Conservation (phyloP, 345 rosid species). For the Cochlearia excelsa region DNA sequence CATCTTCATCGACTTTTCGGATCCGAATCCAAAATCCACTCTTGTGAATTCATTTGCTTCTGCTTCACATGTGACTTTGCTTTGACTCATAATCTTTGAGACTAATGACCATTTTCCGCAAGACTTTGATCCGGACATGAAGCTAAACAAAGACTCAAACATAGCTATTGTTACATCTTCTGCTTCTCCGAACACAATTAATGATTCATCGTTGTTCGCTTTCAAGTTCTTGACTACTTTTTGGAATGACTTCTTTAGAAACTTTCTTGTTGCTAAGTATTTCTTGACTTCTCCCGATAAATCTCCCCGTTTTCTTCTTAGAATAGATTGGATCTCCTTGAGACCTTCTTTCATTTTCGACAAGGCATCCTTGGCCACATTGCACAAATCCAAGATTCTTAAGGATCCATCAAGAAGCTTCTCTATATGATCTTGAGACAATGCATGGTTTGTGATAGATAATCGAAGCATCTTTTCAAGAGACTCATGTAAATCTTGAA, state of each 20-base stretch:
- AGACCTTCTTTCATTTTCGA: conserved; percentile 30
- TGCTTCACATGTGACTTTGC: conserved; percentile 27
- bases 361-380: conserved; percentile 14
- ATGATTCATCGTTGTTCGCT: conserved; percentile 15
- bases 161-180: conserved; percentile 30
- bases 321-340: conserved; percentile 34
- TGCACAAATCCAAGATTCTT: background rate
- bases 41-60: conserved; percentile 36
- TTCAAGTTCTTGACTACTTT: conserved; percentile 39
- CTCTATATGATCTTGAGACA: background rate
- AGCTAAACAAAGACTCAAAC: conserved; percentile 42
- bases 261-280: conserved; percentile 32
- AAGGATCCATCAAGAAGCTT: background rate
- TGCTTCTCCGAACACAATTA: conserved; percentile 34
- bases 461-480: conserved; percentile 34
- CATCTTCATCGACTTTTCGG: conserved; percentile 17
- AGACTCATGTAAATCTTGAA: conserved; percentile 38
- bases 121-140: conserved; percentile 35
- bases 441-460: background rate
- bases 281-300: conserved; percentile 32
- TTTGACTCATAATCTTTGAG: conserved; percentile 39
- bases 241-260: conserved; percentile 40
- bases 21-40: conserved; percentile 34
- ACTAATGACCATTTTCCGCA: conserved; percentile 38
- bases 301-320: conserved; percentile 36